Evolutionary conservation across 2,329 filamentous ascomycete genomes (phyloP).

Genomic region (Scytalidium lignicola): DNA sequence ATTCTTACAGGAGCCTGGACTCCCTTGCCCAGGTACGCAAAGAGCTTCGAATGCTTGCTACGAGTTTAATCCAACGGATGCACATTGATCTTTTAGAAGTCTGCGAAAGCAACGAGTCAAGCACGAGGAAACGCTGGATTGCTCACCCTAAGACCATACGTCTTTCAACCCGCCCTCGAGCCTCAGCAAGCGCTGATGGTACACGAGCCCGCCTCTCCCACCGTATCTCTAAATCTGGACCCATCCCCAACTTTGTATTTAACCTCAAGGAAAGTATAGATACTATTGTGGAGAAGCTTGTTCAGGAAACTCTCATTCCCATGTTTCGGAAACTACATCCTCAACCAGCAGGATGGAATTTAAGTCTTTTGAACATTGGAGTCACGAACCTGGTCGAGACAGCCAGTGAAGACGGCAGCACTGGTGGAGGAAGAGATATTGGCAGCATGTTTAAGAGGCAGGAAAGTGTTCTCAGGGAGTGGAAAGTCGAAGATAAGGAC

Average conservation of each 20-base stretch:
- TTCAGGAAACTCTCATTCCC: slow-evolving; percentile 61
- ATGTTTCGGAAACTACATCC: slow-evolving; percentile 72
- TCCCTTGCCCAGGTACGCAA: slow-evolving; percentile 57
- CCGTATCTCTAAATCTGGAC: slow-evolving; percentile 69
- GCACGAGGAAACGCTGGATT: slow-evolving; percentile 53
- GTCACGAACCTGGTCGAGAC: slow-evolving; percentile 74
- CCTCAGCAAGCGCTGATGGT: slow-evolving; percentile 45
- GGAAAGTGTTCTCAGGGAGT: slow-evolving; percentile 63
- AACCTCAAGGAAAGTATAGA: slow-evolving; percentile 53
- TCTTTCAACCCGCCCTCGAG: slow-evolving; percentile 66
- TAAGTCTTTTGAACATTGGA: slow-evolving; percentile 81
- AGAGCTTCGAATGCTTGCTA: slow-evolving; percentile 64
- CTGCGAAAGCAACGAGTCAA: slow-evolving; percentile 13
- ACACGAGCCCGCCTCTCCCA: slow-evolving; percentile 54
- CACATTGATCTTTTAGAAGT: slow-evolving; percentile 63
- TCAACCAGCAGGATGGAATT: slow-evolving; percentile 61
- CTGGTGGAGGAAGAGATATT: slow-evolving; percentile 68
- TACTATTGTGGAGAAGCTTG: slow-evolving; percentile 60
- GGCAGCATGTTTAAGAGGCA: slow-evolving; percentile 76
- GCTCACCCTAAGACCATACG: slow-evolving; percentile 78
- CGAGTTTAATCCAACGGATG: slow-evolving; percentile 73
- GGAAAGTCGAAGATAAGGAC: slow-evolving; percentile 48
- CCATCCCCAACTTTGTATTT: slow-evolving; percentile 72
- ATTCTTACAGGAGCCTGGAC: slow-evolving; percentile 75
- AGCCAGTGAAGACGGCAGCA: slow-evolving; percentile 36